Conservation (phyloP, 805 yeast species). For the Lipomyces chichibuensis region DNA sequence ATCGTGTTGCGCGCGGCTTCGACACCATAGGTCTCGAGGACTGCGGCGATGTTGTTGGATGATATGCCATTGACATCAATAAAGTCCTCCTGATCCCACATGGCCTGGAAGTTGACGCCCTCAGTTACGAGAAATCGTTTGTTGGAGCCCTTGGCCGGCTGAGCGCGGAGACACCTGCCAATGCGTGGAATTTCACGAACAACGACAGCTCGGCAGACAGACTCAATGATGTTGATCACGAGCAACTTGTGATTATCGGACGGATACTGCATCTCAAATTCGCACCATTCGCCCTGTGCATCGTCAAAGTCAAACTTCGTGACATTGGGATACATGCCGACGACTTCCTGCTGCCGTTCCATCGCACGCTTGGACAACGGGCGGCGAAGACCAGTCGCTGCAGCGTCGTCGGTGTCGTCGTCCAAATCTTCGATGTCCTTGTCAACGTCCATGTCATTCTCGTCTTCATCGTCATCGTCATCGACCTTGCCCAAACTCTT, state of each 20-base stretch:
- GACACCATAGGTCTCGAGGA: slow-evolving; percentile 89
- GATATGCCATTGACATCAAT: slow-evolving; percentile 85
- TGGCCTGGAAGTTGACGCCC: slow-evolving; percentile 95
- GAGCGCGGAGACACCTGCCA: slow-evolving; percentile 68
- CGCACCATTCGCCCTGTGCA: slow-evolving; percentile 86
- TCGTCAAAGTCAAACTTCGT: slow-evolving; percentile 89
- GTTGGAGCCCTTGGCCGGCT: slow-evolving; percentile 27
- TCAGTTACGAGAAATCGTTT: slow-evolving; percentile 84
- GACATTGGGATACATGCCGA: slow-evolving; percentile 71
- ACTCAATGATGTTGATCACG: slow-evolving; percentile 96
- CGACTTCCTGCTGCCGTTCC: slow-evolving; percentile 83
- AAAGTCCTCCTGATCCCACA: slow-evolving; percentile 98
- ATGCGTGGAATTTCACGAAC: slow-evolving; percentile 89
- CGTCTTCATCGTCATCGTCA: slow-evolving; percentile 45
- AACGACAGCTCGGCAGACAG: slow-evolving; percentile 83
- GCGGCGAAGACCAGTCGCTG: slow-evolving; percentile 44
- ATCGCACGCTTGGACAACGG: slow-evolving; percentile 63
- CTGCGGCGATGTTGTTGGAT: slow-evolving; percentile 92
- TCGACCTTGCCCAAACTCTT: slow-evolving; percentile 79
- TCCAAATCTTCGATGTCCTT: slow-evolving; percentile 50
- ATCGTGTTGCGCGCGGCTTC: slow-evolving; percentile 99
- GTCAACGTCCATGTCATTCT: slow-evolving; percentile 41
- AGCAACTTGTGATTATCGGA: slow-evolving; percentile 88
- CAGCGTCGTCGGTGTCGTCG: slow-evolving; percentile 49
- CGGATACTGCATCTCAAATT: slow-evolving; percentile 78